A percentile compares a stretch with the other conserved stretches of the same genome.
These are phyloP conservation scores for Trametes gibbosa DNA, from an alignment of 768 basidiomycete genomes.

Conservation along the genomic window DNA sequence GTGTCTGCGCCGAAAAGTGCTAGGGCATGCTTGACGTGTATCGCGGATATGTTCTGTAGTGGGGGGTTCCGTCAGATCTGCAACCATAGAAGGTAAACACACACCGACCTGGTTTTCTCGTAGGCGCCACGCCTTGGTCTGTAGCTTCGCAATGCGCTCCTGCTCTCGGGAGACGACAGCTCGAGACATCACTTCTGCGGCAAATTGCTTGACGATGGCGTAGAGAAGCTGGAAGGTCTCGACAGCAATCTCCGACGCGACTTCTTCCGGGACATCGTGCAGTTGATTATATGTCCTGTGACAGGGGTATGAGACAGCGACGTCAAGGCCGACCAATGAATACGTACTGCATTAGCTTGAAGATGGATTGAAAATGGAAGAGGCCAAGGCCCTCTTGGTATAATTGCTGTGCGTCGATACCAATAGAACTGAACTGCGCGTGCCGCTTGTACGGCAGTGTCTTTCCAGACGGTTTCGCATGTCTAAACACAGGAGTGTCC, in stretches of 20 bases:
- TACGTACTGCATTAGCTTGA: constrained; percentile 41
- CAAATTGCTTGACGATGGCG: constrained; percentile 48
- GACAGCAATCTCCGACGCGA: constrained; percentile 41
- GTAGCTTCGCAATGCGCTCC: constrained; percentile 54
- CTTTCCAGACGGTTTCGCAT: constrained; percentile 33
- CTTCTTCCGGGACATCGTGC: constrained; percentile 26
- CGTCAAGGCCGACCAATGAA: background rate
- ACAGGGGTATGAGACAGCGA: background rate
- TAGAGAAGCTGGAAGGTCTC: constrained; percentile 47
- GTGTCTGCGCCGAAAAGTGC: constrained; percentile 42
- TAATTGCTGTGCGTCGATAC: constrained; percentile 45
- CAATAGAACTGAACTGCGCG: constrained; percentile 39
- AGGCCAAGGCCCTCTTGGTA: constrained; percentile 44
- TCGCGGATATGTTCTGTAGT: constrained; percentile 34
- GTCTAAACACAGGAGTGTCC: constrained; percentile 1
- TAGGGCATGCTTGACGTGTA: constrained; percentile 49
- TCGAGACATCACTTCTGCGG: constrained; percentile 47
- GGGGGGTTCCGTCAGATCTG: background rate
- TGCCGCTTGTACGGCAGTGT: constrained; percentile 47
- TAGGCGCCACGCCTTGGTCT: constrained; percentile 58
- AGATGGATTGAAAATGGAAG: constrained; percentile 42
- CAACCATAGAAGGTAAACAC: constrained; percentile 15
- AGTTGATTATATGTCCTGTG: constrained; percentile 32
- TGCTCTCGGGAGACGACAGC: constrained; percentile 56
- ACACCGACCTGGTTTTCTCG: constrained; percentile 40